Percentiles rank a stretch among this genome's conserved stretches.
These are phyloP conservation scores for Coemansia sp. DNA, from an alignment of 192 early-diverging fungal species.

Conservation along the genomic window DNA sequence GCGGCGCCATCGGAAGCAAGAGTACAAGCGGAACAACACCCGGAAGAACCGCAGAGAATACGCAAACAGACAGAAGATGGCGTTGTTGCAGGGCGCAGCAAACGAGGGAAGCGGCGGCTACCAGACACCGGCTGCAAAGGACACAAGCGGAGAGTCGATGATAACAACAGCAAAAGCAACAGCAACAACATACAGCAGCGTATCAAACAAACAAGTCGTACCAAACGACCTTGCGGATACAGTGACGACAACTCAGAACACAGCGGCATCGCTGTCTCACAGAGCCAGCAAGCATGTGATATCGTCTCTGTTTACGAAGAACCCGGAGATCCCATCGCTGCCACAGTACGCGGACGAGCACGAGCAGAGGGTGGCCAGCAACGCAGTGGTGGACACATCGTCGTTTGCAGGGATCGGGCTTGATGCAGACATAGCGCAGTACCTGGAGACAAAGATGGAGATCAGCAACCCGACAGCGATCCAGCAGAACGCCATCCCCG, in stretches of 20 bases:
- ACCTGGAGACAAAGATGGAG: slow-evolving; percentile 70
- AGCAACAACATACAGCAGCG: slow-evolving; percentile 16
- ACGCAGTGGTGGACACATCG: slow-evolving; percentile 48
- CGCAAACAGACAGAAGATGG: slow-evolving; percentile 1
- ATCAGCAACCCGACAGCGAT: slow-evolving; percentile 85
- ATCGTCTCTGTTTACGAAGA: slow-evolving; percentile 81
- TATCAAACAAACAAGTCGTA: slow-evolving; percentile 4
- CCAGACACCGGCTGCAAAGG: not conserved
- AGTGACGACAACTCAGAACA: slow-evolving; percentile 5
- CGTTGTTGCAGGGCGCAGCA: not conserved
- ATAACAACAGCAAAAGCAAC: not conserved
- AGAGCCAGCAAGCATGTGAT: slow-evolving; percentile 62
- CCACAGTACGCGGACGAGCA: slow-evolving; percentile 10
- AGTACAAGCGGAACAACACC: slow-evolving; percentile 34
- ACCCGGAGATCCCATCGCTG: slow-evolving; percentile 58
- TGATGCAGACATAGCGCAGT: slow-evolving; percentile 64
- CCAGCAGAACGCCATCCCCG: slow-evolving; percentile 82
- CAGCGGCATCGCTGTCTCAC: slow-evolving; percentile 44
- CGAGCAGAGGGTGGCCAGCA: slow-evolving; percentile 45
- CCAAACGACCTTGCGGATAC: not conserved
- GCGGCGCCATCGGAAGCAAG: slow-evolving; percentile 1
- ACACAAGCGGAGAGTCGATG: slow-evolving; percentile 14
- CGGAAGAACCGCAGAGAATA: slow-evolving; percentile 50
- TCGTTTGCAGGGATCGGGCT: slow-evolving; percentile 80
- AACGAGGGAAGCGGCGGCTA: not conserved